Evolutionary conservation across 257 asterid genomes (phyloP).

Genomic region (Anisodus tanguticus): DNA sequence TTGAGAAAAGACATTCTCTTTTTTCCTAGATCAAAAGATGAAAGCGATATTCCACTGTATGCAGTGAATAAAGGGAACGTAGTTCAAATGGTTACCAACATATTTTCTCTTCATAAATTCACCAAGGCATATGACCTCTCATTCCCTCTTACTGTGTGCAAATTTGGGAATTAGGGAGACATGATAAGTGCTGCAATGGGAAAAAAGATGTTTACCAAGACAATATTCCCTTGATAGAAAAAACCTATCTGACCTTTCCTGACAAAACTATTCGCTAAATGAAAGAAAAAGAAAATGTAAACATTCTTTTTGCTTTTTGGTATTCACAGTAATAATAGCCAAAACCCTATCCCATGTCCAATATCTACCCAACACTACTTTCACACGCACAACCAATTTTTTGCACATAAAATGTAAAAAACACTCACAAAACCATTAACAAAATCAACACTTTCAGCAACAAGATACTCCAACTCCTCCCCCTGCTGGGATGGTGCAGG

Average conservation of each 20-base stretch:
- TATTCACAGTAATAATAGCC: neutral
- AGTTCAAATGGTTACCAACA: too few species aligned
- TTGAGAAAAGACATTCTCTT: too few species aligned
- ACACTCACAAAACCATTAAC: neutral
- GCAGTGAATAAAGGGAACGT: too few species aligned
- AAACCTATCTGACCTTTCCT: neutral
- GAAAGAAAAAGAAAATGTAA: neutral
- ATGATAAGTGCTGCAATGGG: neutral
- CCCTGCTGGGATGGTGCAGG: slow-evolving; percentile 15
- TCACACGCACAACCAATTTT: neutral
- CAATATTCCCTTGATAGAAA: neutral
- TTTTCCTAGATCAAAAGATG: too few species aligned
- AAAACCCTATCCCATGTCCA: neutral
- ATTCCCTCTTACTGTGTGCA: too few species aligned
- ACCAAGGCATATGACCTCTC: too few species aligned
- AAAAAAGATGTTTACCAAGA: neutral
- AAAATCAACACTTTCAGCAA: slow-evolving; percentile 11
- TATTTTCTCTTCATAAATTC: too few species aligned
- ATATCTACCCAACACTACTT: neutral
- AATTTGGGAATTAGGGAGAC: too few species aligned
- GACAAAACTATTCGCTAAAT: neutral
- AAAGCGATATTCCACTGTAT: too few species aligned
- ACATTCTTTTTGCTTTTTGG: neutral
- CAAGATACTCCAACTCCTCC: slow-evolving; percentile 1
- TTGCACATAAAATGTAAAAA: neutral